These are phyloP conservation scores for Cystobasidium pallidum DNA, from an alignment of 1,284 basidiomycete genomes.

Conservation along the genomic window DNA sequence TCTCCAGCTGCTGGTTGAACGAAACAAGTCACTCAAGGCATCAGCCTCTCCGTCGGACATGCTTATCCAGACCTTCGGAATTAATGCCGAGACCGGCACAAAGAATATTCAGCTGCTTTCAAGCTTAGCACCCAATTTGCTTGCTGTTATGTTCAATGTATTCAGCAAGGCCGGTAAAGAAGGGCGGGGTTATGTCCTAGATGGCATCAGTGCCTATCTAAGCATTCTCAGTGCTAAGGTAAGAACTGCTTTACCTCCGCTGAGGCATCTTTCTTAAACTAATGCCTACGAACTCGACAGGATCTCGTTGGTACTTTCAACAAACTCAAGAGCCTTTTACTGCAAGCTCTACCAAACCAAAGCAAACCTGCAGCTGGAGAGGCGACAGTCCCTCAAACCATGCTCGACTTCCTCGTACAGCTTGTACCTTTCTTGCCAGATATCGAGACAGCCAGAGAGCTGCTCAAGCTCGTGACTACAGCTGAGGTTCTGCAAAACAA, in stretches of 20 bases:
- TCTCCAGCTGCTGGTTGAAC: constrained; percentile 77
- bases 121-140: constrained; percentile 83
- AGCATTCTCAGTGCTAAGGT: constrained; percentile 75
- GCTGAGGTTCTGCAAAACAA: constrained; percentile 68
- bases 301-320: constrained; percentile 72
- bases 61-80: constrained; percentile 61
- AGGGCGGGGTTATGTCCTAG: constrained; percentile 78
- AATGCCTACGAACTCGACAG: background rate
- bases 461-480: constrained; percentile 67
- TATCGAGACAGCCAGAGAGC: constrained; percentile 65
- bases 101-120: constrained; percentile 75
- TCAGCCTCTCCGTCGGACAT: constrained; percentile 60
- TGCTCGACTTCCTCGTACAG: constrained; percentile 86
- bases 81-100: constrained; percentile 65
- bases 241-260: constrained; percentile 48
- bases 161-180: constrained; percentile 81
- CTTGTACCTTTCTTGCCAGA: constrained; percentile 76
- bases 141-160: constrained; percentile 95
- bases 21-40: constrained; percentile 62
- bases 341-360: constrained; percentile 64
- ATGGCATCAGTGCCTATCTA: constrained; percentile 84
- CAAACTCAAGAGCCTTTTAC: constrained; percentile 78
- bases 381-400: constrained; percentile 63
- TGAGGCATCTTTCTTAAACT: background rate
- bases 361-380: constrained; percentile 55